Base-by-base conservation (phyloP, 2,329 filamentous ascomycete species). In the Talaromyces sp. region DNA sequence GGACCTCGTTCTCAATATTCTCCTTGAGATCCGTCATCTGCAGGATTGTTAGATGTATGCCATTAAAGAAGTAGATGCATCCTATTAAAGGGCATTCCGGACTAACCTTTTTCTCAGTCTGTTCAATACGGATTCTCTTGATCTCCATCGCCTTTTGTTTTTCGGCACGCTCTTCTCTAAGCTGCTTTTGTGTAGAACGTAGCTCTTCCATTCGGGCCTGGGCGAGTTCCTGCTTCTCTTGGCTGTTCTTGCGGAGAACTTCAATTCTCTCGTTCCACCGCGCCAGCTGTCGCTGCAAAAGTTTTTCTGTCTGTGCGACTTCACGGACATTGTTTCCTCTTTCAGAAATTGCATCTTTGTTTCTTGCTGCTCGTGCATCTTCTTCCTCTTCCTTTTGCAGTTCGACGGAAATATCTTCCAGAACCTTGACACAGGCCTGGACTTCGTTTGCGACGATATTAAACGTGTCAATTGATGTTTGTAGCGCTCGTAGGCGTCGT, bases 21-120 rank as follows among this genome's bases (percentile, higher is more conserved):
- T 98, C 95, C 73, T 97, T 98, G 68, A 99, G 83, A 76, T 99
- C 95, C 55, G 90, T 87, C 94, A 98, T 99, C 93, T 97, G 66
- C 23, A 31, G 50, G n/a, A 31, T 4, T 3, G 50, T 53, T 53
- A 53, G 28, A 16, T 63, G n/a, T 28, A 7, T 9, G 6, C 4
- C 12, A 23, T 14, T 23, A 34, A 60, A 40, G 14, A 62, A 55
- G 62, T 53, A 53, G 28, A 16, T 63, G n/a, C 8, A 7, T 9
- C 1, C 4, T 28, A 23, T 14, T 23, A 34, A 60, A 40, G 50
- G 16, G 30, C 52, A 50, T 36, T 56, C 57, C 14, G 6, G 63
- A 72, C 81, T 69, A 81, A 92, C 92, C 90, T 98, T 98, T 81
- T 98, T 98, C 84, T 98, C 94, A 8, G 92, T 96, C 80, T 97